Conservation (phyloP, 176 grass and related monocot species). For the Rhynchospora pubera region DNA sequence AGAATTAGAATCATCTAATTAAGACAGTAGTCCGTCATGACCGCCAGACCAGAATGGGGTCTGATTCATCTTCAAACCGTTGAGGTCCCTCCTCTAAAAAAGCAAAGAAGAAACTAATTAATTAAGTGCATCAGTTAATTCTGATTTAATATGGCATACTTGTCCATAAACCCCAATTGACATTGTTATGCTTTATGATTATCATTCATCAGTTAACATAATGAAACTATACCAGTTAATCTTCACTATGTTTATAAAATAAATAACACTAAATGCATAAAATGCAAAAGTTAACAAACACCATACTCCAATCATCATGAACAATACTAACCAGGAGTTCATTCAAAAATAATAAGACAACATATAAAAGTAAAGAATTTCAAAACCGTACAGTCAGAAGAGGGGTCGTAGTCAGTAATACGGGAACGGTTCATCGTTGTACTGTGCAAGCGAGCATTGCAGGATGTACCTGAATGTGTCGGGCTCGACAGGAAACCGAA, state of each 20-base stretch:
- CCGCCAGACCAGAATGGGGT: not conserved
- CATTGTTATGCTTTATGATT: not conserved
- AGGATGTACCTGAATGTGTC: constrained; percentile 92
- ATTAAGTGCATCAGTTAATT: too few species aligned
- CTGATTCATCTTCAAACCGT: not conserved
- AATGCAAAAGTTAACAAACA: not conserved
- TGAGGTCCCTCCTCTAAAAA: not conserved
- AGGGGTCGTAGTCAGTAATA: constrained; percentile 35
- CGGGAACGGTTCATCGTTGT: constrained; percentile 23
- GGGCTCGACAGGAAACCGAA: constrained; percentile 66
- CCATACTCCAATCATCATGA: not conserved
- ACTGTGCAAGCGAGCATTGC: constrained; percentile 44
- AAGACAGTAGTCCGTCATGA: not conserved
- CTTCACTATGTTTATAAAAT: not conserved
- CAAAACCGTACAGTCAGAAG: constrained; percentile 21
- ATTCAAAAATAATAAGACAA: not conserved
- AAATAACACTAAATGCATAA: not conserved
- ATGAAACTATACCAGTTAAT: not conserved
- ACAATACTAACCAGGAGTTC: not conserved
- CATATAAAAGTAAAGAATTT: not conserved
- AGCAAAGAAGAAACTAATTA: not conserved
- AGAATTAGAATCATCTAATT: not conserved
- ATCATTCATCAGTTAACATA: not conserved
- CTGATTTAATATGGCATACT: not conserved
- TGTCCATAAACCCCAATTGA: not conserved